Base-by-base conservation (phyloP, 2,329 filamentous ascomycete species). In the Chaetomium sp. region DNA sequence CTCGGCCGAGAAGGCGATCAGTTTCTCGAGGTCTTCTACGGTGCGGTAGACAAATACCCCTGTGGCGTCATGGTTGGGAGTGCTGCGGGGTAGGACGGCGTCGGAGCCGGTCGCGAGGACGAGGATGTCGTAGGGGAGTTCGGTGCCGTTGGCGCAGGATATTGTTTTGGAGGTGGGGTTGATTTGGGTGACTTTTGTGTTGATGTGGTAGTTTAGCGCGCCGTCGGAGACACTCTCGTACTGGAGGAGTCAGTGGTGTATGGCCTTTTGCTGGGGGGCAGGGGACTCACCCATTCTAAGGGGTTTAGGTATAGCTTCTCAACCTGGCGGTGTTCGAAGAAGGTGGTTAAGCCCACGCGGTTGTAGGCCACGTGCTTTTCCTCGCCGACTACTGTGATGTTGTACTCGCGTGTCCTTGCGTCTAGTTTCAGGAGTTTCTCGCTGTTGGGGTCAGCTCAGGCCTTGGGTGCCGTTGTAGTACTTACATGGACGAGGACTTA, bases 41-140 rank as follows among this genome's bases (percentile, higher is more conserved):
- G 86, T 95, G 48, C 91, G 81, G 69, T 96, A 95, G 6, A 95
- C 89, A 65, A 96, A 96, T 3, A 95, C 87, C 1, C 91, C 91
- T 32, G 82, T 83, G 9, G 89, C 88, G 67, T 92, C 85, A 65
- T 91, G 77, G 41, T 89, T 89, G 0, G 89, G 88, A 0, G 87
- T 91, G 56, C 87, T 79, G 1, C 65, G 70, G 0, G 81, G 89
- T 1, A 95, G 77, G 2, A 94, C 74, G 8, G 91, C 91, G 69
- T 95, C 85, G 1, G 90, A 95, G 10, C 91, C 91, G 0, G 91
- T 95, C 10, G 91, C 89, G 1, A 96, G 78, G 4, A 95, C 86
- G 1, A 95, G 81, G 38, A 88, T 79, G 66, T 95, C 89, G 69
- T 95, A 96, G 0, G 81, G 67, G 1, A 95, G 81, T 1, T 74